Evolutionary conservation across 1,284 basidiomycete genomes (phyloP).

Genomic region (Neonothopanus nambi): DNA sequence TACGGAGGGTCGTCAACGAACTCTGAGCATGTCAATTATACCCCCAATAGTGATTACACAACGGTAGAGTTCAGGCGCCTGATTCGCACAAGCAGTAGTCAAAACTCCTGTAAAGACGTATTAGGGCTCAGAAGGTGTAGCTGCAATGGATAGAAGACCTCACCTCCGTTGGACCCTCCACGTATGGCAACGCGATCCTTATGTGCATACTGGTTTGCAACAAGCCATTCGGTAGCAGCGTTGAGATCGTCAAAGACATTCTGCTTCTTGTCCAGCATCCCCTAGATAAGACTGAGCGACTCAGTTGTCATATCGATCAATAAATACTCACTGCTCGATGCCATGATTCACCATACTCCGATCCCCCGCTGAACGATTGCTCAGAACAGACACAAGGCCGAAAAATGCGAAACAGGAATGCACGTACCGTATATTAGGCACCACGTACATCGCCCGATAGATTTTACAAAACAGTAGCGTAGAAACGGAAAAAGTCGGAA

Average conservation of each 20-base stretch:
- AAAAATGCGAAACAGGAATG: background rate
- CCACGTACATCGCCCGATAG: constrained; percentile 1
- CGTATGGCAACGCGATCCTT: background rate
- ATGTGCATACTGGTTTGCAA: background rate
- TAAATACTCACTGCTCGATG: background rate
- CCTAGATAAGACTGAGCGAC: background rate
- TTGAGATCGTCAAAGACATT: constrained; percentile 6
- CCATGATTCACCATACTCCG: constrained; percentile 5
- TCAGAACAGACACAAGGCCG: background rate
- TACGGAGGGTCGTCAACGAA: background rate
- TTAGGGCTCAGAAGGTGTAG: background rate
- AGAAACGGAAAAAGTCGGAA: constrained; percentile 3
- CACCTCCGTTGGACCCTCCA: constrained; percentile 4
- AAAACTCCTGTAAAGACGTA: background rate
- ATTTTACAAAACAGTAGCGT: constrained; percentile 3
- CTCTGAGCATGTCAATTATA: constrained; percentile 6
- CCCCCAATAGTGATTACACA: constrained; percentile 2
- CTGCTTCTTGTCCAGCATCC: constrained; percentile 6
- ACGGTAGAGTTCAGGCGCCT: constrained; percentile 3
- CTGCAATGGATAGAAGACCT: background rate
- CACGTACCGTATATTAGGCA: constrained; percentile 1
- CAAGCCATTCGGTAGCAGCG: constrained; percentile 2
- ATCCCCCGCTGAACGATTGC: background rate
- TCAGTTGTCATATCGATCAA: background rate
- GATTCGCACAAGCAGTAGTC: constrained; percentile 3